Base-by-base conservation (phyloP, 139 green algal species). In the Closterium sp. region DNA sequence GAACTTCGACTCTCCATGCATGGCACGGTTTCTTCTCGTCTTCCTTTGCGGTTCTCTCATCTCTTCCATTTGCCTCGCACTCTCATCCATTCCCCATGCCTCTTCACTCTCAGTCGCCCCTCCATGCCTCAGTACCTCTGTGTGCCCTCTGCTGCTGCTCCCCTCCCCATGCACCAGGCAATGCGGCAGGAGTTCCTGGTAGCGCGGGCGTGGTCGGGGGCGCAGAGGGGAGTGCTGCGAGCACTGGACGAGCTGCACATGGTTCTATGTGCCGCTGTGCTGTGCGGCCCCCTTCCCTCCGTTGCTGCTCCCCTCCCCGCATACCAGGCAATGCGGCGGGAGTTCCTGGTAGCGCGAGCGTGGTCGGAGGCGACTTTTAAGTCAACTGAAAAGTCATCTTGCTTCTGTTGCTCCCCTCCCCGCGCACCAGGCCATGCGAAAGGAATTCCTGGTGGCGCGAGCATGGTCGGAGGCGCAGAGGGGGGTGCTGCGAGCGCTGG, bases 181-280 rank as follows among this genome's bases (percentile, higher is more conserved):
- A 91, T 96, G 93, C 92, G 97, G 11, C 94, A 92, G 45, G 94
- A 98, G 88, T 97, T 97, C 89, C 42, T 96, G 27, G 93, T 95
- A 85, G 93, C 94, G 4, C 94, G 96, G 0, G 91, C 94, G 9
- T 31, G 96, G 27, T 85, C 87, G 2, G 28, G 42, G 30, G 94
- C 96, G 2, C 97, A 98, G 95, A 95, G 97, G 31, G 86, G 87
- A 31, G 50, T 96, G 88, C 96, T 99, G 94, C 97, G 98, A 86
- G 97, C 97, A 4, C 95, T 96, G 28, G 97, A 99, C 88, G 97
- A 99, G 95, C 96, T 99, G 91, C 94, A 93, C 17, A 98, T 98
- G 97, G 95, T n/a, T n/a, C n/a, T n/a, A n/a, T 27, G 17, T 79
- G 62, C 62, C 62, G 9, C 62, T 79, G 19, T 79, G 5, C 11